Base-by-base conservation (phyloP, 2,329 filamentous ascomycete genomes). In the Cercospora sp. region DNA sequence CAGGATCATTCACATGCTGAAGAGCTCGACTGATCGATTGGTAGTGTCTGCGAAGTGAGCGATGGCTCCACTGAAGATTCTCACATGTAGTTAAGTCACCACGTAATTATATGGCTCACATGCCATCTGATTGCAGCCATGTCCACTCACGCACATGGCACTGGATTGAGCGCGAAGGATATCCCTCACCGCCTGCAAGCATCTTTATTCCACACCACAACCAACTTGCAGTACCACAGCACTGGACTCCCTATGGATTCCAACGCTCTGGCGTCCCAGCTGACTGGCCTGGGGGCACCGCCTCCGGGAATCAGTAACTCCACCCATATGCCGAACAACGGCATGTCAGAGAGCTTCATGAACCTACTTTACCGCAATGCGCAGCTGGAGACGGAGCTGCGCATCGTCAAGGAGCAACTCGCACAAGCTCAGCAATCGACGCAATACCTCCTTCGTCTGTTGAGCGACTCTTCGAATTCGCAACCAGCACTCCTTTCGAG, bases 301-400 rank as follows among this genome's bases (percentile, higher is more conserved):
- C 12, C 24, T 13, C 51, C 28, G 0, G 51, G 6, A 0, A 0
- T 24, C 16, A 13, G 21, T 9, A 32, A 21, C 24, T 0, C 24
- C 28, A 57, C 5, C 3, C 53, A 18, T 3, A 3, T 18, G 6
- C 6, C 53, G 0, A 1, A 18, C 53, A 16, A 57, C 1, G 53
- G 28, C 26, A 28, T 16, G 12, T 32, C 53, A 9, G 21, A 32
- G 26, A 57, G 53, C 59, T 43, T 40, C 28, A 26, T 66, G 40
- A 45, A 65, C 2, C 66, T 75, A 10, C 61, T 69, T 16, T 68
- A 49, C 61, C 70, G 67, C 51, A 75, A 71, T 59, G 72, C 70
- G 10, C 67, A 69, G 53, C 75, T 77, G 34, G 66, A 74, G 40
- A 72, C 70, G 6, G 74, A 77, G 66, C 64, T 77, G 3, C 74